A percentile compares a stretch with the other conserved stretches of the same genome.
Evolutionary conservation across 2,329 filamentous ascomycete genomes (phyloP).

Genomic region (Parascedosporium putredinis): DNA sequence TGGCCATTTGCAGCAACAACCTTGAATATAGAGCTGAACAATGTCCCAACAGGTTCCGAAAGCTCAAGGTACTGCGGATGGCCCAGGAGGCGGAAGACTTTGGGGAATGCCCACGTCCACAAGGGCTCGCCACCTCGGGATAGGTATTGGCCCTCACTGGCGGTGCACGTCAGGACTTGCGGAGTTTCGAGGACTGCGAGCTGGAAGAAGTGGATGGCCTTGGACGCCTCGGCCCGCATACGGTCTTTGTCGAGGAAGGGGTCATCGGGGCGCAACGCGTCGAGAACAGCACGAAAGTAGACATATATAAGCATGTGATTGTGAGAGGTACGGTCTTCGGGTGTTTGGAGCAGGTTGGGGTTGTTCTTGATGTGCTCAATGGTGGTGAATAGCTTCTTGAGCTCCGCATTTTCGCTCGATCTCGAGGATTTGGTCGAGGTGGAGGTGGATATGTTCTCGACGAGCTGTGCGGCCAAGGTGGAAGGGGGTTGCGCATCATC

Average conservation of each 20-base stretch:
- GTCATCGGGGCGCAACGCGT: slow-evolving; percentile 56
- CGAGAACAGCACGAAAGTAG: slow-evolving; percentile 68
- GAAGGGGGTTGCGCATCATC: slow-evolving; percentile 44
- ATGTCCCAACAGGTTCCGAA: slow-evolving; percentile 38
- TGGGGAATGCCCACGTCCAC: slow-evolving; percentile 55
- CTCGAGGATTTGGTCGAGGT: slow-evolving; percentile 36
- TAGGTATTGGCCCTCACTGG: slow-evolving; percentile 30
- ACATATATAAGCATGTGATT: slow-evolving; percentile 82
- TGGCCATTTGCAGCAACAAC: slow-evolving; percentile 30
- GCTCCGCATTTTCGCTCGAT: slow-evolving; percentile 59
- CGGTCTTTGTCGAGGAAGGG: slow-evolving; percentile 50
- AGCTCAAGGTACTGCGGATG: slow-evolving; percentile 36
- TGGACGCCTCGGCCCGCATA: slow-evolving; percentile 48
- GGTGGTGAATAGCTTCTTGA: slow-evolving; percentile 56
- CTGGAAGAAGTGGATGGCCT: slow-evolving; percentile 68
- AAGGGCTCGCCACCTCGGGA: slow-evolving; percentile 49
- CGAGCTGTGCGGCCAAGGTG: slow-evolving; percentile 78
- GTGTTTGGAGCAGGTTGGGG: slow-evolving; percentile 43
- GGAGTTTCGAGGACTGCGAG: slow-evolving; percentile 68
- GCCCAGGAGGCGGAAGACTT: slow-evolving; percentile 46
- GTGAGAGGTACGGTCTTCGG: slow-evolving; percentile 59
- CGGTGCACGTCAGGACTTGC: slow-evolving; percentile 45
- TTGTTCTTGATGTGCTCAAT: slow-evolving; percentile 45
- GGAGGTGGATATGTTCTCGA: slow-evolving; percentile 64
- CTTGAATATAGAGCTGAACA: slow-evolving; percentile 39